These are phyloP conservation scores for Acacia concinna DNA, from an alignment of 331 rosid species.

Conservation along the genomic window DNA sequence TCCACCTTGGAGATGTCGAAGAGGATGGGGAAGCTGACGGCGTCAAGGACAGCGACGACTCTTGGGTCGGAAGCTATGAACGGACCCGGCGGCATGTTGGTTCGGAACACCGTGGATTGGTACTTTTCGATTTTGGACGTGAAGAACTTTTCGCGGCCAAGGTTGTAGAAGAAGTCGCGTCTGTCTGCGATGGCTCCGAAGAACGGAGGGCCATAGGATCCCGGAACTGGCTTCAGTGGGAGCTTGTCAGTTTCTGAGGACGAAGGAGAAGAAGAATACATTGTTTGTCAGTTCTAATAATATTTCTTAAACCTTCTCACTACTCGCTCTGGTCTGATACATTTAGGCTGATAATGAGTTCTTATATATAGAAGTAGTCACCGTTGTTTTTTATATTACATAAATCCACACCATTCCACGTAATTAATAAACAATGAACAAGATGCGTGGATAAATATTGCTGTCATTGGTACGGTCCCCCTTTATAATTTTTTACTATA, in stretches of 20 bases:
- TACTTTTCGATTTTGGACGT: conserved; percentile 33
- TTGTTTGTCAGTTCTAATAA: neutral
- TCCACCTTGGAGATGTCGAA: neutral
- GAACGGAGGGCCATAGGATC: neutral
- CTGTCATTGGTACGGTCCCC: neutral
- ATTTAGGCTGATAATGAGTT: neutral
- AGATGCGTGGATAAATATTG: neutral
- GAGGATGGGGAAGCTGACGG: neutral
- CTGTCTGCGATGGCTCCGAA: neutral
- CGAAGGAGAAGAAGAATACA: neutral
- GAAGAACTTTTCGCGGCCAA: neutral
- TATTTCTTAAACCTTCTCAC: neutral
- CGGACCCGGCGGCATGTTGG: conserved; percentile 74
- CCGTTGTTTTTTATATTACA: neutral
- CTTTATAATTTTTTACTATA: too few relatives aligned
- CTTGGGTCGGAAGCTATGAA: conserved; percentile 54
- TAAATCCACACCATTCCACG: neutral
- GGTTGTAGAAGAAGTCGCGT: neutral
- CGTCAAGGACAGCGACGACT: conserved; percentile 54
- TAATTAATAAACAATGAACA: neutral
- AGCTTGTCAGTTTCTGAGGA: neutral
- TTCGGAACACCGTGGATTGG: conserved; percentile 62
- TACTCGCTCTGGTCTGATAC: neutral
- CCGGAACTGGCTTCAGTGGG: neutral
- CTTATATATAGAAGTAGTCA: neutral